Evolutionary conservation across 257 asterid genomes (phyloP).

Genomic region (Solanum lycopersicoides): DNA sequence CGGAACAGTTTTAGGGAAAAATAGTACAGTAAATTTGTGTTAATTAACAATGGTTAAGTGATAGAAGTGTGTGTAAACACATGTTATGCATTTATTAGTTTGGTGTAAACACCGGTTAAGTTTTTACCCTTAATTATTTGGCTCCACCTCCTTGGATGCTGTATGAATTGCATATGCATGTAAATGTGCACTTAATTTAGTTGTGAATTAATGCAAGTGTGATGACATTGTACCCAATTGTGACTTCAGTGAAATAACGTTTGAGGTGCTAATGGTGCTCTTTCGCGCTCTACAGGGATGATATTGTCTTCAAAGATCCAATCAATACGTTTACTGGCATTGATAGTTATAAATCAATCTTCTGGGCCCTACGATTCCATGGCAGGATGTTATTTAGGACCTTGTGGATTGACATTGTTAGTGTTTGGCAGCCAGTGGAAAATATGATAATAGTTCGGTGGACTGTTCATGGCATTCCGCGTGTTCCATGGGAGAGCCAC

Average conservation of each 20-base stretch:
- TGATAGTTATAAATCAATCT: constrained; percentile 72
- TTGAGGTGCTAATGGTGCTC: not conserved
- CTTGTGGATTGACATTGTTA: constrained; percentile 75
- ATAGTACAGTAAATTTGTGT: not conserved
- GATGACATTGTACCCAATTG: not conserved
- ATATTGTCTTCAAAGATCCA: constrained; percentile 79
- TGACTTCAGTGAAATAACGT: not conserved
- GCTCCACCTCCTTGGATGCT: not conserved
- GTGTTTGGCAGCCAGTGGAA: constrained; percentile 98
- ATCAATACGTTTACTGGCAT: constrained; percentile 72
- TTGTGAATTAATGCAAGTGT: not conserved
- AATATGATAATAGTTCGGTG: constrained; percentile 83
- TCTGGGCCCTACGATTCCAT: constrained; percentile 77
- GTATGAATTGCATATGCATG: not conserved
- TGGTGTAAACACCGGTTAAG: not conserved
- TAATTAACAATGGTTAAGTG: not conserved
- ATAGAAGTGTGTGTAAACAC: not conserved
- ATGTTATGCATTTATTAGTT: not conserved
- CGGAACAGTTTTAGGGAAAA: not conserved
- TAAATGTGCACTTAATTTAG: not conserved
- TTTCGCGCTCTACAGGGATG: constrained; percentile 48
- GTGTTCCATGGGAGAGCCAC: constrained; percentile 90
- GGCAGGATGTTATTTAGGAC: constrained; percentile 74
- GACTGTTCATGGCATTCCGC: constrained; percentile 86
- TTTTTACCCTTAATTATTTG: not conserved